Evolutionary conservation across 1,284 basidiomycete genomes (phyloP).

Genomic region (Malassezia caprae): DNA sequence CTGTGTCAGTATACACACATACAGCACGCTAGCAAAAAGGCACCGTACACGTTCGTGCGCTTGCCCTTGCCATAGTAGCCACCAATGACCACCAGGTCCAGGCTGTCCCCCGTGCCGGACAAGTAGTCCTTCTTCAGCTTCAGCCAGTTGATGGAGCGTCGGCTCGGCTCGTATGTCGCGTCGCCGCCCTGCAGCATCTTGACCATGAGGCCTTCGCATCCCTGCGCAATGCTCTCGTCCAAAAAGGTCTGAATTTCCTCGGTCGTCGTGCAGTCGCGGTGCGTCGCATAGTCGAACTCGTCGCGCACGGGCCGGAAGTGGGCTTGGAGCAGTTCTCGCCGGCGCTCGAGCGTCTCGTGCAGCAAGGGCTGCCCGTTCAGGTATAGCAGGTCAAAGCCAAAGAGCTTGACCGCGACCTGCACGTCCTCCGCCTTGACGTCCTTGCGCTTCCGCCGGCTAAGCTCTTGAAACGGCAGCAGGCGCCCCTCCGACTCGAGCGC

Average conservation of each 20-base stretch:
- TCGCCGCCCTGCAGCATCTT: slow-evolving; percentile 89
- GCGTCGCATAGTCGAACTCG: slow-evolving; percentile 86
- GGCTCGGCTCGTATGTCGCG: slow-evolving; percentile 87
- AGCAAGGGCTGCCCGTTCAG: slow-evolving; percentile 64
- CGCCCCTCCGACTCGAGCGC: slow-evolving; percentile 49
- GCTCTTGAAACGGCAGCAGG: slow-evolving; percentile 92
- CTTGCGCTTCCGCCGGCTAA: slow-evolving; percentile 88
- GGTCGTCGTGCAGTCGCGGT: slow-evolving; percentile 74
- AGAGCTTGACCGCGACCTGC: slow-evolving; percentile 85
- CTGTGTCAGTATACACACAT: not conserved
- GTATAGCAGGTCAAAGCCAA: slow-evolving; percentile 87
- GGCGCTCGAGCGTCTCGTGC: slow-evolving; percentile 40
- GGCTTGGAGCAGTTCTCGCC: slow-evolving; percentile 64
- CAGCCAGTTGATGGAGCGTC: slow-evolving; percentile 92
- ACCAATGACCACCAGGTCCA: slow-evolving; percentile 92
- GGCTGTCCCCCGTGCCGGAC: slow-evolving; percentile 89
- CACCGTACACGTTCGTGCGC: slow-evolving; percentile 57
- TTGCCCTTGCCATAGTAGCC: slow-evolving; percentile 97
- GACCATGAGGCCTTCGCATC: slow-evolving; percentile 95
- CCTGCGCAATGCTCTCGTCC: slow-evolving; percentile 91
- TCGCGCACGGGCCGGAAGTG: slow-evolving; percentile 73
- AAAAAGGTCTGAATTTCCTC: slow-evolving; percentile 93
- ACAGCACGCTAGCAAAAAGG: slow-evolving; percentile 40
- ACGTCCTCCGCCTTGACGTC: slow-evolving; percentile 95
- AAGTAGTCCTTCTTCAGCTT: slow-evolving; percentile 58